Evolutionary conservation across 2,329 filamentous ascomycete species (phyloP), one percentile per base, ranked within the genome.

Genomic region (Paecilomyces niveus): DNA sequence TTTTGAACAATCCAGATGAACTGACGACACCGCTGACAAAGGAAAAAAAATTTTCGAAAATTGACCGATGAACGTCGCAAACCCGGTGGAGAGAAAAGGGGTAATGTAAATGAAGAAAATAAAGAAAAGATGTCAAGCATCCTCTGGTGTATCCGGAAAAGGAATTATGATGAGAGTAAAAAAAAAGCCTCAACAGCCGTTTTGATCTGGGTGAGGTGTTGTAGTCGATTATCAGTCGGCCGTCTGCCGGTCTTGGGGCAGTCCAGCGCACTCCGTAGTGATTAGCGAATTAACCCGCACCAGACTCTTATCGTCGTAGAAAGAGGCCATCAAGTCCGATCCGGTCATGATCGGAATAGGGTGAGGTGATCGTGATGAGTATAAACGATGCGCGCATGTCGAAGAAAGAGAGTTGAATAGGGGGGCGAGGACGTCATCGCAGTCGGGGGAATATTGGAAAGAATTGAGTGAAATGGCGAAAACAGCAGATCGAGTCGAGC

Each of bases 361-460:
- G 60, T 54, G 58, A 61, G 60, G 61, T 63, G 60, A 35, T 35
- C 53, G 22, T 53, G 33, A 54, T 22, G 54, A 54, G 54, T 39
- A 54, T 56, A 53, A 58, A 59, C 62, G 56, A 67, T 24, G 35
- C n/a, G 58, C 62, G 57, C 61, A 67, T 58, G 59, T 54, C 60
- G 33, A 57, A 63, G 60, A 59, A 63, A 60, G 59, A 56, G 54
- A 62, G 54, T 57, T 50, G 32, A 60, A 63, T 57, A 62, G 56
- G 62, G n/a, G 60, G 53, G 56, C 56, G 33, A 54, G 57, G 54
- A 45, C 58, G 55, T 57, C 51, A 54, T 49, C 32, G 59, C 21
- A 45, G 35, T 45, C n/a, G 35, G 35, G 35, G 26, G 58, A 56
- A 32, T 53, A 66, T 61, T 65, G 61, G 61, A 61, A 59, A 53